These are phyloP conservation scores for Alternaria angustiovoidea DNA, from an alignment of 2,329 filamentous ascomycete species.

Conservation along the genomic window DNA sequence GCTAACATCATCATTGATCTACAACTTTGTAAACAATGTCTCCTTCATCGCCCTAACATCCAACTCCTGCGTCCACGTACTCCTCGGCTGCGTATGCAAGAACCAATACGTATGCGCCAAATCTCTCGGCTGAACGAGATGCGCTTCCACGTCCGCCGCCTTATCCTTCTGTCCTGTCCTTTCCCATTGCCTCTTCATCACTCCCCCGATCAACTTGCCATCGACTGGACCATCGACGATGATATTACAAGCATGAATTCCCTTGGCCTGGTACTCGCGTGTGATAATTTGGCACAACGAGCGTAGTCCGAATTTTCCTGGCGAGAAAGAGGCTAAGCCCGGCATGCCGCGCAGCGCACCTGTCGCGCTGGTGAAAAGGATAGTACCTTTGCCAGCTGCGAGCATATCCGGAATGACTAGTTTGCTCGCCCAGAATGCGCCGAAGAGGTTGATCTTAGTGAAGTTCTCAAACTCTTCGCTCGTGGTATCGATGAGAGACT, in stretches of 20 bases:
- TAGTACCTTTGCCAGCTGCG: neutral
- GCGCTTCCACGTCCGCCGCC: conserved; percentile 7
- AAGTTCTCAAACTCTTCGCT: neutral
- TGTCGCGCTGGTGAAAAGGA: neutral
- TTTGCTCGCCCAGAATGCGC: neutral
- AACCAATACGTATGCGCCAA: conserved; percentile 30
- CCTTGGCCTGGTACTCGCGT: conserved; percentile 1
- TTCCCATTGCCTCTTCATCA: neutral
- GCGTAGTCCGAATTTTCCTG: neutral
- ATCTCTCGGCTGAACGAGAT: conserved; percentile 21
- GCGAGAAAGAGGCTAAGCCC: neutral
- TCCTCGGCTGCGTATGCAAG: conserved; percentile 30
- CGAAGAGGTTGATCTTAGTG: neutral
- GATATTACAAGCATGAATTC: neutral
- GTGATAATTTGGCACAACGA: neutral
- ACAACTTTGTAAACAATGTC: conserved; percentile 18
- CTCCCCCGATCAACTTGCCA: neutral
- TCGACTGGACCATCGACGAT: neutral
- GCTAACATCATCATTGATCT: neutral
- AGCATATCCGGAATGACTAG: neutral
- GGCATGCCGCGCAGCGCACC: neutral
- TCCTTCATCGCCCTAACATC: conserved; percentile 32
- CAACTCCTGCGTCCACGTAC: conserved; percentile 35
- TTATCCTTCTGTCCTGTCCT: conserved; percentile 4
- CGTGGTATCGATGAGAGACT: neutral